Base-by-base conservation (phyloP, 1,139 yeast genomes). In the Candida anutae region DNA sequence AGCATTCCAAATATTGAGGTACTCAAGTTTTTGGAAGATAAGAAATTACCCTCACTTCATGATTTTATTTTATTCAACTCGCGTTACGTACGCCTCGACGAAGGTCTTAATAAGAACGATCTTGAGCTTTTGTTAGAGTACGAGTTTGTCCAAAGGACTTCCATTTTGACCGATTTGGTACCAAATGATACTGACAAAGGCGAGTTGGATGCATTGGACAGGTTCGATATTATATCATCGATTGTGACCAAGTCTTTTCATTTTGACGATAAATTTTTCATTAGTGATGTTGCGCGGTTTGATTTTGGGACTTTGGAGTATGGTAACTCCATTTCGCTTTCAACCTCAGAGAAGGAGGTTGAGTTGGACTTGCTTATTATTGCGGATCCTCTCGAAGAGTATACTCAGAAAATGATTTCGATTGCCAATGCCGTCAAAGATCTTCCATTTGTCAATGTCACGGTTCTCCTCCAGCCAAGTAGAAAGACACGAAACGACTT, bases 351-450 rank as follows among this genome's bases (percentile, higher is more conserved):
- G 14, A 28, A 29, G 1, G 34, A 43, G 2, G 45, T 51, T 10
- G 51, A 56, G 12, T 49, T 76, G 13, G 78, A 77, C 34, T 45
- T 88, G 3, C 52, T 73, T 5, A 58, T 81, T 1, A 56, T 82
- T 2, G 42, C 83, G 23, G 88, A 90, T 48, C 97, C 97, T 2
- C 49, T 77, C 4, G 69, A 72, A 33, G 85, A 80, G 38, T 45
- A 58, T 15, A 70, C 94, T 0, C 96, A 84, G 43, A 73, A 71
- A 29, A 44, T 76, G 14, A 42, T 80, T 0, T 55, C 77, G 0
- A 47, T 79, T 13, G 50, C 75, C 4, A 61, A 62, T n/a, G 44
- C 71, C 1, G 41, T 78, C 8, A 53, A 52, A 21, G 58, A 40
- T 45, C 59, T 53, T 33, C 53, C 52, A 2, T 71, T 68, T 45